A percentile compares a stretch with the other conserved stretches of the same genome.
Conservation (phyloP, 2,329 filamentous ascomycete species). For the Zymoseptoria tritici region DNA sequence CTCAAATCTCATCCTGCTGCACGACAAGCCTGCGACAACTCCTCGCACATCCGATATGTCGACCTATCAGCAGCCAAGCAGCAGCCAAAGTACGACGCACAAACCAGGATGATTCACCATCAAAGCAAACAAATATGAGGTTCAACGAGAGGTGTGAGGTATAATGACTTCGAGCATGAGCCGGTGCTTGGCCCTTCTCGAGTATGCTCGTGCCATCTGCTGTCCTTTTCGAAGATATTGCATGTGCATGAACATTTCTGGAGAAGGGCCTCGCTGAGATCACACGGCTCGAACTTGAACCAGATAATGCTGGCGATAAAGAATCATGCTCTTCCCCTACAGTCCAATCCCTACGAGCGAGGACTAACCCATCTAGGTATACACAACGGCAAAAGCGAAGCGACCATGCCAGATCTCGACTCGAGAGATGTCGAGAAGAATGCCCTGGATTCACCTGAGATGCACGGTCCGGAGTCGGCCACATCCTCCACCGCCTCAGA, state of each 20-base stretch:
- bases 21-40: background rate
- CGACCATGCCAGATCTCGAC: constrained; percentile 1
- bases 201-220: background rate
- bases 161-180: constrained; percentile 28
- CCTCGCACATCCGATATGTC: background rate
- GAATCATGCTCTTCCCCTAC: constrained; percentile 41
- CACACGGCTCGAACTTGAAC: constrained; percentile 50
- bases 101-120: constrained; percentile 12
- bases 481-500: background rate
- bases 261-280: constrained; percentile 38
- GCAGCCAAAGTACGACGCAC: constrained; percentile 10
- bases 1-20: background rate
- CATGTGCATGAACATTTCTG: background rate
- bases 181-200: constrained; percentile 26
- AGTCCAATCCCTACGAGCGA: constrained; percentile 2
- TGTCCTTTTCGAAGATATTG: background rate
- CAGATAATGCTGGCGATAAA: constrained; percentile 46
- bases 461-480: background rate
- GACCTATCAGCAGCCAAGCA: background rate
- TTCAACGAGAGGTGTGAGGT: constrained; percentile 11
- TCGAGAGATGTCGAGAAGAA: constrained; percentile 7
- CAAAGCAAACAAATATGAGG: constrained; percentile 2
- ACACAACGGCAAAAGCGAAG: constrained; percentile 17
- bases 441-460: background rate
- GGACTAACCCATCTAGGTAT: constrained; percentile 31